Base-by-base conservation (phyloP, 257 asterid genomes). In the Rehmannia glutinosa region DNA sequence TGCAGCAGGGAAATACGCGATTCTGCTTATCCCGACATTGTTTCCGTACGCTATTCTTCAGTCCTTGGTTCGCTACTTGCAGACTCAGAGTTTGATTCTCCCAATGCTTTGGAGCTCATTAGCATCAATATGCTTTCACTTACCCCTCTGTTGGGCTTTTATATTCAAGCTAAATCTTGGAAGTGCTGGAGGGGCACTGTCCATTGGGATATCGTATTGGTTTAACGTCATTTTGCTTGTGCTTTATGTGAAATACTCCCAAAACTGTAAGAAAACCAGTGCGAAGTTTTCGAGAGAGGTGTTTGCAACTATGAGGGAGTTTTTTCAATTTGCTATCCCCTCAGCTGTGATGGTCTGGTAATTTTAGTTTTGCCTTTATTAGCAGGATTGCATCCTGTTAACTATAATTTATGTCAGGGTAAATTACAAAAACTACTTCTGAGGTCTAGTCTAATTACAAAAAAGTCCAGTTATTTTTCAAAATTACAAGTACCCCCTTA, bases 301-400 rank as follows among this genome's bases (percentile, higher is more conserved):
- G 28, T 62, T 81, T 27, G 19, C 8, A 0, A 62, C 50, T 27
- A 36, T 78, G 66, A 23, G 65, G 43, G 65, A 67, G 68, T 77
- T 81, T 50, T 69, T 72, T 21, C 47, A 9, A 30, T 75, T 75
- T 45, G 81, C 86, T 23, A 21, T 81, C 39, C 86, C 83, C 21
- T 73, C 83, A 0, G 78, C 86, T 23, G 70, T 55, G 0, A 81
- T 81, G 86, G 71, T 75, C 50, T 81, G 83, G 86, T 81, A 81
- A 53, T 64, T 46, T 11, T 15, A 23, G 23, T 43, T 56, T 8
- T 4, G 1, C 27, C 12, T 42, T 38, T 3, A 59, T 20, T 1
- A 36, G 46, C 11, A 27, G 8, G 3, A 33, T 33, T 33, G 3
- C 8, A 3, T 33, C 8, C 38, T 6, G 5, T 6, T 33, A 3